Percentiles rank a stretch among this genome's conserved stretches.
phyloP scores from a whole-genome alignment of 208 protist genomes.

The Porcisia hertigi region DNA sequence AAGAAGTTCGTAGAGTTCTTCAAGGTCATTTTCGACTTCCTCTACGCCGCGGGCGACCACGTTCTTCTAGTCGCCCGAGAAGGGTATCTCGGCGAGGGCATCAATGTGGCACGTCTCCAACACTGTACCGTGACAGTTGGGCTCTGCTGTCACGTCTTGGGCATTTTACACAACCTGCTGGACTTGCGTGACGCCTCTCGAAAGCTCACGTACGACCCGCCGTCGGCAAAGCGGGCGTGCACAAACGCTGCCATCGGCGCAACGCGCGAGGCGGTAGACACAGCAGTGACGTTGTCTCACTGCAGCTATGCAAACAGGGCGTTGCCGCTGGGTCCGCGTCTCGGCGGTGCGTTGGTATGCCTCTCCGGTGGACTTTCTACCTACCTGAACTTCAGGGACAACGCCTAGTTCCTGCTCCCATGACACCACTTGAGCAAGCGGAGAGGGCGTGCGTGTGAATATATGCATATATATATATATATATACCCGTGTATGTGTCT shows the following conservation, averaged over 20 bases:
- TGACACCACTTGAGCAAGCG: background rate
- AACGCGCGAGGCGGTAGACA: conserved; percentile 41
- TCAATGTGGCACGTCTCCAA: background rate
- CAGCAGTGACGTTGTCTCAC: conserved; percentile 26
- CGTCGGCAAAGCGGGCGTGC: conserved; percentile 32
- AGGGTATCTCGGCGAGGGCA: conserved; percentile 8
- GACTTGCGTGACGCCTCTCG: conserved; percentile 44
- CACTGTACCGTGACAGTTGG: background rate
- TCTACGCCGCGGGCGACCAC: conserved; percentile 58
- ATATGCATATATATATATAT: too few species aligned
- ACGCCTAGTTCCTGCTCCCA: background rate
- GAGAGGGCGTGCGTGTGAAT: background rate
- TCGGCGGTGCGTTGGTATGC: conserved; percentile 29
- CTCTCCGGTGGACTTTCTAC: conserved; percentile 48
- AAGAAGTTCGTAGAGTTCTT: conserved; percentile 62
- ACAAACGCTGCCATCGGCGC: conserved; percentile 26
- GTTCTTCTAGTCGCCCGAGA: conserved; percentile 36
- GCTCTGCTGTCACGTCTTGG: conserved; percentile 42
- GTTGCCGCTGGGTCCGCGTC: conserved; percentile 9
- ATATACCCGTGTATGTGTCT: background rate
- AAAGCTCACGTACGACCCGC: conserved; percentile 41
- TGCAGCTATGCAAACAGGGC: conserved; percentile 11
- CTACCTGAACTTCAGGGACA: conserved; percentile 36
- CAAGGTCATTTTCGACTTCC: conserved; percentile 34
- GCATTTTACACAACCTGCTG: conserved; percentile 35